A percentile compares a stretch with the other conserved stretches of the same genome.
These are phyloP conservation scores for Pythium phragmitis DNA, from an alignment of 352 stramenopile genomes.

Conservation along the genomic window DNA sequence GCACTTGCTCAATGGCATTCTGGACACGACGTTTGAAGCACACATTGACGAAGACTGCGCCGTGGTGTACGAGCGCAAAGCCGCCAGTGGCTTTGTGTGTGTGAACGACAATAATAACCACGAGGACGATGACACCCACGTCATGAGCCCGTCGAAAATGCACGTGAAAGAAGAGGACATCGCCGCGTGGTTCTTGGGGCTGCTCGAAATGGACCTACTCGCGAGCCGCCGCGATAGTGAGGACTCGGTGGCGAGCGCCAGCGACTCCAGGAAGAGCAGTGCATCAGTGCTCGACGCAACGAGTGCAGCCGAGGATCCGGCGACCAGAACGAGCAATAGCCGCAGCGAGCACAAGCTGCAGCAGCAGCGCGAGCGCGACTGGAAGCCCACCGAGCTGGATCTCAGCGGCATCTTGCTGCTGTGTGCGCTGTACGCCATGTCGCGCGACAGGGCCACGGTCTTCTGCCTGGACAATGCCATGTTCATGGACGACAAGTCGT, in stretches of 20 bases:
- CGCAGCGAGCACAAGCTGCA: slow-evolving; percentile 25
- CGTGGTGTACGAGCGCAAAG: background rate
- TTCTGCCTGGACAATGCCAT: slow-evolving; percentile 86
- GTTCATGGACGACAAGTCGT: slow-evolving; percentile 88
- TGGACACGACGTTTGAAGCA: slow-evolving; percentile 72
- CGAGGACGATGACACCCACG: slow-evolving; percentile 4
- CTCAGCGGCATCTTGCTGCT: slow-evolving; percentile 74
- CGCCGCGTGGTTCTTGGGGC: slow-evolving; percentile 62
- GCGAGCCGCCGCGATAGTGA: slow-evolving; percentile 30
- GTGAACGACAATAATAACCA: slow-evolving; percentile 10
- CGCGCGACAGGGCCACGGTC: slow-evolving; percentile 57
- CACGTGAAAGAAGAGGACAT: slow-evolving; percentile 67
- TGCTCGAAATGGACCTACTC: slow-evolving; percentile 63
- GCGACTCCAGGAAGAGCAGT: background rate
- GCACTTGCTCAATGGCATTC: slow-evolving; percentile 55
- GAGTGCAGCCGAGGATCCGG: background rate
- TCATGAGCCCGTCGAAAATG: slow-evolving; percentile 28
- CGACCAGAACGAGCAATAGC: background rate
- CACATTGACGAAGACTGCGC: slow-evolving; percentile 32
- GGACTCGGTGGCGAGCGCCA: slow-evolving; percentile 6
- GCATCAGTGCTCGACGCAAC: background rate
- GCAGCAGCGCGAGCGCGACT: slow-evolving; percentile 47
- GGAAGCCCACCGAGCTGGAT: slow-evolving; percentile 64
- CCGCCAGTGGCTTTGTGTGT: background rate
- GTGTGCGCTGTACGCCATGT: slow-evolving; percentile 76